Base-by-base conservation (phyloP, 495 filamentous ascomycete species). In the Eremomyces bilateralis region DNA sequence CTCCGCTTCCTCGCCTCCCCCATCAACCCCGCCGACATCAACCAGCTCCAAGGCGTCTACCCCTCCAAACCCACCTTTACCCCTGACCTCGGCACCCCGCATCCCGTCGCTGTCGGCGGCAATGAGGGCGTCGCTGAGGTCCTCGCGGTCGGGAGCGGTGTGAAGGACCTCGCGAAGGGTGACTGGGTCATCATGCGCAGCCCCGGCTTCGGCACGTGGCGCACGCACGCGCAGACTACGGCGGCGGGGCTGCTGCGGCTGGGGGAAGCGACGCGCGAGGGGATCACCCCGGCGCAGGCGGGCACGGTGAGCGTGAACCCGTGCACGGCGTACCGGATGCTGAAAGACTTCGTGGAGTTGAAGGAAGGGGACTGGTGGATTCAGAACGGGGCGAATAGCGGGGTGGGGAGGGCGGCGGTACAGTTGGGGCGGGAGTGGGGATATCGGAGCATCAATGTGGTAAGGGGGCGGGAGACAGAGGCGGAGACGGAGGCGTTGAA, bases 1-100 rank as follows among this genome's bases (percentile, higher is more conserved):
- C 58, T 80, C 33, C 71, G 71, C 45, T 71, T 90, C 42, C 76
- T 95, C 46, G 74, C 83, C 31, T 71, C 80, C 1, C 83, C 88
- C 31, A 74, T 95, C 48, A 99, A 99, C 65, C 88, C 88, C 17
- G 82, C 88, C 39, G 88, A 99, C 62, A 77, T 99, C 42, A 97
- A 95, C 61, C 71, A 79, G 52, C 74, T 95, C 51, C 84, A 97
- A 59, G 88, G 90, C 33, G 77, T 84, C n/a, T 99, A 99, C 62
- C 82, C 82, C 41, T 67, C 69, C 36, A 76, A 76, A 46, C 85
- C 90, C 0, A 48, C 61, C 21, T 80, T 93, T 54, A 66, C 68
- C 20, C 66, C 64, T 4, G 47, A 64, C 1, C 70, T 97, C 27
- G 77, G 81, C 28, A 94, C 83, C 0, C 24, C 64, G 28, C 50